Conservation (phyloP, 1,284 basidiomycete genomes). For the Vanrija sp. region DNA sequence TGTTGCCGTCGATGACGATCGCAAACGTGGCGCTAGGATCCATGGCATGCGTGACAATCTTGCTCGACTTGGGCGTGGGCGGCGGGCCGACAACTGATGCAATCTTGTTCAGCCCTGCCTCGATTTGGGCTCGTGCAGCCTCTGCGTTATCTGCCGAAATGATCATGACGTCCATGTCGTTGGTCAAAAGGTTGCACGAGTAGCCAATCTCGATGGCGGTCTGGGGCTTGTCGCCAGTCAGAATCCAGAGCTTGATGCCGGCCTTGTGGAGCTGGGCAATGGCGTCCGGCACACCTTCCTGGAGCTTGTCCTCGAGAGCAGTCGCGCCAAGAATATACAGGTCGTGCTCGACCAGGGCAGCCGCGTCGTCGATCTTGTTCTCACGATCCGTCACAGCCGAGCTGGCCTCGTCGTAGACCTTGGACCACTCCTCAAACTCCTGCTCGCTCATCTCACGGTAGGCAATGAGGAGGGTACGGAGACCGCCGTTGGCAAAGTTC, state of each 20-base stretch:
- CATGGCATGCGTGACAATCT: constrained; percentile 33
- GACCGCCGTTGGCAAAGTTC: constrained; percentile 83
- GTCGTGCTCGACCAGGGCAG: constrained; percentile 76
- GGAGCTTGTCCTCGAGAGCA: constrained; percentile 92
- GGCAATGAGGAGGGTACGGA: constrained; percentile 88
- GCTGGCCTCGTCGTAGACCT: constrained; percentile 73
- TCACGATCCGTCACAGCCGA: constrained; percentile 74
- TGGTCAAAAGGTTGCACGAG: constrained; percentile 87
- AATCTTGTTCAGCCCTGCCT: constrained; percentile 91
- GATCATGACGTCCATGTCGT: constrained; percentile 90
- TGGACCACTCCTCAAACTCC: constrained; percentile 79
- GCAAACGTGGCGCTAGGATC: constrained; percentile 61
- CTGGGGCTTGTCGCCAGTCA: constrained; percentile 86
- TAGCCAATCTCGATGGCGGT: constrained; percentile 96
- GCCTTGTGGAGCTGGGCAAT: constrained; percentile 88
- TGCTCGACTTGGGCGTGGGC: constrained; percentile 21
- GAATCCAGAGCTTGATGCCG: constrained; percentile 88
- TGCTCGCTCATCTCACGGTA: constrained; percentile 74
- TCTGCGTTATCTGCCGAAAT: constrained; percentile 76
- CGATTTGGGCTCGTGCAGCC: constrained; percentile 77
- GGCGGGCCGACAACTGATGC: constrained; percentile 65
- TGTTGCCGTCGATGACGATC: constrained; percentile 95
- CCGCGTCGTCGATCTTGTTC: constrained; percentile 83
- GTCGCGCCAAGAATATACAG: constrained; percentile 86
- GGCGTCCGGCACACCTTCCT: constrained; percentile 93